Evolutionary conservation across 2,329 filamentous ascomycete species (phyloP).

Genomic region (Scopulariopsis brevicaulis): DNA sequence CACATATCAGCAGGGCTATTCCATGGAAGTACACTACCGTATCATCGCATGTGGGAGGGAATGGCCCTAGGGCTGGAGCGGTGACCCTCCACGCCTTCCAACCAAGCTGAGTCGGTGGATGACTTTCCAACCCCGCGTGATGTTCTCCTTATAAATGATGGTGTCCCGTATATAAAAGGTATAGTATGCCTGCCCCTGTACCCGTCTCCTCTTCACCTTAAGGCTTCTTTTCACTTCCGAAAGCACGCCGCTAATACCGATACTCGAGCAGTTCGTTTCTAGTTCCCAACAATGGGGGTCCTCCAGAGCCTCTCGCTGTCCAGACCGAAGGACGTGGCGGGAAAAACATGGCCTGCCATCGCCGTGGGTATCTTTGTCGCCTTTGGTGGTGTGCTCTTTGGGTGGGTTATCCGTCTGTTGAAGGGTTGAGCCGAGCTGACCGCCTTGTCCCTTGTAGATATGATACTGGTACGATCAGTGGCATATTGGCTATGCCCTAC

Average conservation of each 20-base stretch:
- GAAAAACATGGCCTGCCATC: slow-evolving; percentile 51
- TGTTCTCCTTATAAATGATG: no score
- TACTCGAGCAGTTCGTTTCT: neutral
- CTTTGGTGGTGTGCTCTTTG: slow-evolving; percentile 49
- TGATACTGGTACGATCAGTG: slow-evolving; percentile 47
- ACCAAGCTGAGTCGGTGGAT: no score
- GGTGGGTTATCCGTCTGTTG: slow-evolving; percentile 22
- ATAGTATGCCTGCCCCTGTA: no score
- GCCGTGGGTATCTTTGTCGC: slow-evolving; percentile 49
- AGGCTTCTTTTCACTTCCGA: neutral
- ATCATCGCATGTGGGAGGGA: no score
- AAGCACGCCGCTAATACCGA: no score
- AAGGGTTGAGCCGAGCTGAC: slow-evolving; percentile 10
- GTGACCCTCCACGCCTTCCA: no score
- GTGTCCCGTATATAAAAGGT: no score
- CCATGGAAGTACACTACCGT: no score
- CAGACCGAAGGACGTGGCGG: slow-evolving; percentile 34
- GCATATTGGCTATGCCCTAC: slow-evolving; percentile 40
- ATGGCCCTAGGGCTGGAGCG: no score
- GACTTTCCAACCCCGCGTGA: no score
- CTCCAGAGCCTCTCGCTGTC: neutral
- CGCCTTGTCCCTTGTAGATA: slow-evolving; percentile 23
- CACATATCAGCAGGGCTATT: no score
- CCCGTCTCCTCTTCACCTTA: neutral
- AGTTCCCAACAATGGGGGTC: neutral